Base-by-base conservation (phyloP, 768 basidiomycete species). In the Gymnopilus dilepis region DNA sequence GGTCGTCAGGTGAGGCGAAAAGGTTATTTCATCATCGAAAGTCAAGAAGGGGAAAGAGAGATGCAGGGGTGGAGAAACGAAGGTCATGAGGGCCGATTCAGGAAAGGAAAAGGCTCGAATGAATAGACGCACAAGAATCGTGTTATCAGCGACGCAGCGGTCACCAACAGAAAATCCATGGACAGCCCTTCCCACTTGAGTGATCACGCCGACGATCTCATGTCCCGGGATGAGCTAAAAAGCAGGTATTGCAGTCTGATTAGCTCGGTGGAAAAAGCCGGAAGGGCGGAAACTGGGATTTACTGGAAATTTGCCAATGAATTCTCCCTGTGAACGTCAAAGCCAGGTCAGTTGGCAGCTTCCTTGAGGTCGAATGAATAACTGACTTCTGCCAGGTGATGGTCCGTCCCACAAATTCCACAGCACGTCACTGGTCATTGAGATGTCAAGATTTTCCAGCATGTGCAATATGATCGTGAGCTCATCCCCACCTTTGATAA, bases 91-190 rank as follows among this genome's bases (percentile, higher is more conserved):
- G 33, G 13, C 19, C 17, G 30, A 52, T 6, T 42, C 52, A 28
- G 21, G 9, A 6, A 52, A 38, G 28, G 24, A 6, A 41, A 33
- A 37, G 13, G 9, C 50, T 51, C 17, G 28, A 59, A 41, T 30
- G 79, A 79, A 41, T 30, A 43, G 6, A 69, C 86, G 69, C 63
- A 89, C 91, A 57, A 87, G 86, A 37, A 77, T 73, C 28, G 72
- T 69, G 41, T 90, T 89, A 73, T 96, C 94, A 24, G 91, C 91
- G 34, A 92, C 94, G 68, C 88, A 88, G 55, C 92, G 87, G 69
- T 95, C 94, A 22, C 94, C 94, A n/a, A 86, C 74, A 2, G 80
- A 75, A 66, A 95, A 93, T 6, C 83, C 91, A 65, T 84, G 83
- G 47, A 95, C 94, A 59, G 90, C 83, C 74, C 86, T 87, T 21